phyloP scores from a whole-genome alignment of 441 rosid species.

The Geranium incanum region DNA sequence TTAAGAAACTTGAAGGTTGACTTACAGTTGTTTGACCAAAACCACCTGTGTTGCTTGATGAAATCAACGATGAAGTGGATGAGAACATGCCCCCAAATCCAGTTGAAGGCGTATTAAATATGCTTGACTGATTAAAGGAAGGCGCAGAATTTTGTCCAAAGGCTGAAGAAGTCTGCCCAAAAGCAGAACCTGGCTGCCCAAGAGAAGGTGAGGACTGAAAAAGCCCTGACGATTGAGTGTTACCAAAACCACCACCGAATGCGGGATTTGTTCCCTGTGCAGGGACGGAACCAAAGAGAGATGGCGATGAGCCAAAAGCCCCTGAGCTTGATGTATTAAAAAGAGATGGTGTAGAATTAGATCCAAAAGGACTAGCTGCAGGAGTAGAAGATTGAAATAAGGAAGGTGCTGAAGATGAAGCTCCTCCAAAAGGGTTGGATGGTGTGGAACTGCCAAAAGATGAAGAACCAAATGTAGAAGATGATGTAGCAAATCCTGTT shows the following conservation, averaged over 20 bases:
- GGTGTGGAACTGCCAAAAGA: slow-evolving; percentile 40
- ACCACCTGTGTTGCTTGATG: slow-evolving; percentile 39
- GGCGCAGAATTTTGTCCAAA: slow-evolving; percentile 42
- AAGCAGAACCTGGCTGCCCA: slow-evolving; percentile 45
- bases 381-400: slow-evolving; percentile 37
- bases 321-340: slow-evolving; percentile 41
- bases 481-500: slow-evolving; percentile 44
- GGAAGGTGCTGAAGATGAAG: slow-evolving; percentile 37
- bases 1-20: neutral
- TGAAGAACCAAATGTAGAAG: slow-evolving; percentile 35
- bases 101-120: slow-evolving; percentile 48
- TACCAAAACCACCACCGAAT: slow-evolving; percentile 39
- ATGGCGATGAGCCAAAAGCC: slow-evolving; percentile 50
- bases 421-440: slow-evolving; percentile 46
- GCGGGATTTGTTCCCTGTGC: slow-evolving; percentile 40
- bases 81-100: slow-evolving; percentile 45
- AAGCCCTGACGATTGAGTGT: slow-evolving; percentile 51
- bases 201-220: slow-evolving; percentile 44
- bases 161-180: slow-evolving; percentile 42
- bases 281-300: slow-evolving; percentile 46
- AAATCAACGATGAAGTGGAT: slow-evolving; percentile 39
- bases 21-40: slow-evolving; percentile 53
- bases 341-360: slow-evolving; percentile 36
- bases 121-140: slow-evolving; percentile 37
- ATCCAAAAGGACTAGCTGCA: slow-evolving; percentile 27